Conservation (phyloP, 2,329 filamentous ascomycete genomes). For the Leptographium radiaticola region DNA sequence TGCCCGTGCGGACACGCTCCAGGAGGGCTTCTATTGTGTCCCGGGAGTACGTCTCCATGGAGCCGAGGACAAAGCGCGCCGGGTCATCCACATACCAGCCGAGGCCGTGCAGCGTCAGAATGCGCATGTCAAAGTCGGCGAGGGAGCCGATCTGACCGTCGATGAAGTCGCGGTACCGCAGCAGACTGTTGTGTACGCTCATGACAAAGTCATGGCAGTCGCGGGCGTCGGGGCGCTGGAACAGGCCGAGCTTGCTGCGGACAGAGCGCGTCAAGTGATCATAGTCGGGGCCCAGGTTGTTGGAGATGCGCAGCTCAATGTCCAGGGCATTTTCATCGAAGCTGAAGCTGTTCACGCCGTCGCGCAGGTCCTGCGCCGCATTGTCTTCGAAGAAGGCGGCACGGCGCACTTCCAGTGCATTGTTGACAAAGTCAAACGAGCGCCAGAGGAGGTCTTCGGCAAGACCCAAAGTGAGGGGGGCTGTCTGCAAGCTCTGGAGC, state of each 20-base stretch:
- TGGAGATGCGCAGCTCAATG: slow-evolving; percentile 31
- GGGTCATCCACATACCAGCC: slow-evolving; percentile 34
- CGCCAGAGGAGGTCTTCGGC: slow-evolving; percentile 36
- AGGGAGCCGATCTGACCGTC: slow-evolving; percentile 27
- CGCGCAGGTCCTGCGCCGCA: slow-evolving; percentile 20
- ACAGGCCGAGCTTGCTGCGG: slow-evolving; percentile 30
- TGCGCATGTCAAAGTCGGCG: slow-evolving; percentile 35
- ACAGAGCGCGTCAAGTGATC: slow-evolving; percentile 29
- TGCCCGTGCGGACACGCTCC: slow-evolving; percentile 36
- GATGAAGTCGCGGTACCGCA: slow-evolving; percentile 23
- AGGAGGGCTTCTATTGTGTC: slow-evolving; percentile 34
- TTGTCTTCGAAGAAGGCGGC: slow-evolving; percentile 27
- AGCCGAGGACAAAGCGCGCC: slow-evolving; percentile 28
- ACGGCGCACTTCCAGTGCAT: slow-evolving; percentile 26
- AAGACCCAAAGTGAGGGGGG: slow-evolving; percentile 31
- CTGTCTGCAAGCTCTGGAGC: slow-evolving; percentile 32
- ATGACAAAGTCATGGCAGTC: slow-evolving; percentile 32
- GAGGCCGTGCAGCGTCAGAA: slow-evolving; percentile 31
- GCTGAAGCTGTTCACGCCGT: slow-evolving; percentile 25
- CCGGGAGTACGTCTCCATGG: slow-evolving; percentile 27
- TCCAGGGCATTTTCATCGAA: slow-evolving; percentile 30
- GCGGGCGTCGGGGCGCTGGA: slow-evolving; percentile 25
- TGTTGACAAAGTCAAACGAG: slow-evolving; percentile 27
- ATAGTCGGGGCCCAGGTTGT: slow-evolving; percentile 36
- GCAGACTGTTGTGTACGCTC: slow-evolving; percentile 24